phyloP scores from a whole-genome alignment of 768 basidiomycete species.

The Mycena rosella region DNA sequence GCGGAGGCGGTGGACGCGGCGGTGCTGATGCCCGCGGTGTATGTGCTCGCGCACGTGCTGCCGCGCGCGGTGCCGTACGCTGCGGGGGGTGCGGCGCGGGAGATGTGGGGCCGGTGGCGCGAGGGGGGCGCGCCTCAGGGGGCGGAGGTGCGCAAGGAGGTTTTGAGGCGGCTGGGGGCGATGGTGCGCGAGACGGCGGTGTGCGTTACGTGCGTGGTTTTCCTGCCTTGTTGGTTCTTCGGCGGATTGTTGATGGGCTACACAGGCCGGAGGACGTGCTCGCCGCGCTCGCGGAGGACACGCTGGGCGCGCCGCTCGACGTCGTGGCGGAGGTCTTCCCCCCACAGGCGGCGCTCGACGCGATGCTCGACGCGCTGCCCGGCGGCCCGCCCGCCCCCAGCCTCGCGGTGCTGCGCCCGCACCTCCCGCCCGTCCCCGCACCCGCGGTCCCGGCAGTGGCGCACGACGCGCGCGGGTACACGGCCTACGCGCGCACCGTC shows the following conservation, averaged over 20 bases:
- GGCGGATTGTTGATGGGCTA: background rate
- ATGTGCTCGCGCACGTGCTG: slow-evolving; percentile 62
- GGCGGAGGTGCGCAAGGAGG: slow-evolving; percentile 44
- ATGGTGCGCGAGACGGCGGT: slow-evolving; percentile 56
- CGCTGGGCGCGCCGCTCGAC: slow-evolving; percentile 53
- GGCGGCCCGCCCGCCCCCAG: slow-evolving; percentile 63
- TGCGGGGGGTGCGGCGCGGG: slow-evolving; percentile 44
- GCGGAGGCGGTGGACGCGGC: slow-evolving; percentile 35
- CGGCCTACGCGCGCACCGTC: slow-evolving; percentile 73
- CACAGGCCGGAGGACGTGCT: slow-evolving; percentile 64
- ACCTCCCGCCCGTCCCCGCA: slow-evolving; percentile 62
- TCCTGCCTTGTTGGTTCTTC: background rate
- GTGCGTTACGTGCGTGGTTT: slow-evolving; percentile 49
- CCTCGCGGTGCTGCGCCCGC: slow-evolving; percentile 70
- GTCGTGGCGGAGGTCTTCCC: slow-evolving; percentile 68
- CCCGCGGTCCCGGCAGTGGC: slow-evolving; percentile 17
- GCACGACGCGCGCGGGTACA: slow-evolving; percentile 66
- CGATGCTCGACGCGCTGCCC: slow-evolving; percentile 60
- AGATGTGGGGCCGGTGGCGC: slow-evolving; percentile 53
- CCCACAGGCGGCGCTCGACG: slow-evolving; percentile 57
- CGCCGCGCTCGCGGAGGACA: slow-evolving; percentile 48
- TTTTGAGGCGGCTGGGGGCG: slow-evolving; percentile 58
- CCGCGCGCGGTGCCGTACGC: slow-evolving; percentile 48
- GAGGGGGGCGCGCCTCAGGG: slow-evolving; percentile 40
- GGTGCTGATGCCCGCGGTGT: slow-evolving; percentile 58